Evolutionary conservation across 805 yeast genomes (phyloP), one percentile per base, ranked within the genome.

Genomic region (Nakazawaea ishiwadae): DNA sequence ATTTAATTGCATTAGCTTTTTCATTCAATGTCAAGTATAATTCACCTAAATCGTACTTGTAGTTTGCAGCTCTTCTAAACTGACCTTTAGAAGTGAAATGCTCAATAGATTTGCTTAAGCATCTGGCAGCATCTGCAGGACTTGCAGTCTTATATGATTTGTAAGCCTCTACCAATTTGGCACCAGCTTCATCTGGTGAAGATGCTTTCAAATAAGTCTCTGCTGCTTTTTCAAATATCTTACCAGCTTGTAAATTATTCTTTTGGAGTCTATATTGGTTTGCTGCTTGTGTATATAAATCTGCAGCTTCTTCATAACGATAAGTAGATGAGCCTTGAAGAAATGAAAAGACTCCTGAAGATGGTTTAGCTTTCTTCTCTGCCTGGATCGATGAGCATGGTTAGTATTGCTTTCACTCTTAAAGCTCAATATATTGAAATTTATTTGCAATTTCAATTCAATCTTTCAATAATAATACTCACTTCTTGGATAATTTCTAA

Each of bases 31-130:
- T n/a, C 14, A 42, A 21, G 56, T 85, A 87, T 35, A 91, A 62
- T 50, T 80, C 89, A 9, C 90, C 99, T 55, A 93, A 71, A 58
- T 93, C 99, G 69, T 84, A 78, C 58, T 90, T 84, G 66, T 84
- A 90, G 57, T 88, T 88, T 10, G 99, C 99, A 18, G 96, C 96
- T 60, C 98, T 74, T 59, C 99, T 79, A 65, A 93, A 93, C 60
- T 91, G 96, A 10, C 99, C 99, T 51, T 86, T 79, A 48, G 79
- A 73, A 1, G 96, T 88, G 61, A 90, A 91, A 56, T 87, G 73
- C 48, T 78, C 81, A 46, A 91, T 81, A 0, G 98, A 96, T 51
- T 74, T 75, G 44, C 75, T 73, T 48, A 93, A 69, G 4, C 87
- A 79, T 39, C 81, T 73, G 4, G 89, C 96, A 7, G 95, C 95